Base-by-base conservation (phyloP, 768 basidiomycete genomes). In the Suillus tomentosus region DNA sequence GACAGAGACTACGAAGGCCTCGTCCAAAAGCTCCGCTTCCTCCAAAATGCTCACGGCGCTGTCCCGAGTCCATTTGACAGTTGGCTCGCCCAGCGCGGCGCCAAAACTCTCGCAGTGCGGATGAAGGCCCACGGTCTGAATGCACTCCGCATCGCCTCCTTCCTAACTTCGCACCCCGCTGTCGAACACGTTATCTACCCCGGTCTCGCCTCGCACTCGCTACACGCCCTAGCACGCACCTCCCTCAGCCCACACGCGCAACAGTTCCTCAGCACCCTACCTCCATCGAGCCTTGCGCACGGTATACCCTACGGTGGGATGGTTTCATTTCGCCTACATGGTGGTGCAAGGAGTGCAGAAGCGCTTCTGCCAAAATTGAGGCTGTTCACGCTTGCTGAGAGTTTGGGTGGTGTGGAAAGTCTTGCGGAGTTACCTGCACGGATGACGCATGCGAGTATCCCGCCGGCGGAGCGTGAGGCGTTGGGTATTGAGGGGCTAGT, bases 321-420 rank as follows among this genome's bases (percentile, higher is more conserved):
- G 89, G 83, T 99, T 60, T 87, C 88, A 5, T 89, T 90, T 77
- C 78, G 86, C 1, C 82, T 90, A 57, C 75, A 78, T 47, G 79
- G 82, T n/a, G 83, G 86, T 1, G 73, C 77, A 36, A 71, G 64
- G 55, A 81, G 84, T 66, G 89, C 92, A 3, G 83, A 89, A 59
- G 79, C 70, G 65, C 95, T 97, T 79, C 73, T 96, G 63, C 85
- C 84, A 0, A 74, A 84, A 0, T 82, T 87, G 5, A 75, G 84
- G 36, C 72, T 96, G 42, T 95, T 95, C 71, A 83, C 88, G 31
- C 81, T 98, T 13, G 96, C 95, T 0, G 95, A 96, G 82, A 88
- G 86, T 31, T 77, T 98, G 5, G 96, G 96, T 1, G 96, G 95
- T 0, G 93, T 97, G 6, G 96, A 99, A 82, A 90, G 88, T 74